Evolutionary conservation across 1,284 basidiomycete genomes (phyloP).

Genomic region (Ceratobasidium sp.): DNA sequence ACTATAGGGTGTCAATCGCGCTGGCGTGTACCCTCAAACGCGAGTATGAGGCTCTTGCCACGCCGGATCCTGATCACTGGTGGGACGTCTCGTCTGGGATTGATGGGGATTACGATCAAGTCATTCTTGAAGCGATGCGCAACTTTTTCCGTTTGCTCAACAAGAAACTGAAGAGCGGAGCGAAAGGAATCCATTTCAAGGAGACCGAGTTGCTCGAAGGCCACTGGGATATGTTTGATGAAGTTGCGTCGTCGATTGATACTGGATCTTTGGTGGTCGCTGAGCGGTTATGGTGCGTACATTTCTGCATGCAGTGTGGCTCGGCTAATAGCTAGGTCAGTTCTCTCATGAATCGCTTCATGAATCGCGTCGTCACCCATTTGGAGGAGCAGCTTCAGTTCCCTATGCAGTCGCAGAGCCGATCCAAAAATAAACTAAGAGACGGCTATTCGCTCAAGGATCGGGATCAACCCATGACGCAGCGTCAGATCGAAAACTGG

Average conservation of each 20-base stretch:
- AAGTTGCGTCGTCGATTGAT: constrained; percentile 86
- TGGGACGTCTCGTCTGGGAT: constrained; percentile 92
- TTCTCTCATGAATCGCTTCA: constrained; percentile 86
- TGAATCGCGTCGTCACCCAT: constrained; percentile 89
- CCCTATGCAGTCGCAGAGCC: constrained; percentile 53
- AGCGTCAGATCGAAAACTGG: constrained; percentile 78
- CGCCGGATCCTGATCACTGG: constrained; percentile 82
- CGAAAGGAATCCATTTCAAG: constrained; percentile 92
- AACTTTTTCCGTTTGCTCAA: constrained; percentile 95
- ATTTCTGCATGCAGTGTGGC: constrained; percentile 19
- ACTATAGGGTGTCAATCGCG: constrained; percentile 89
- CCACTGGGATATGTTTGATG: constrained; percentile 95
- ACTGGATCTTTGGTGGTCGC: constrained; percentile 93
- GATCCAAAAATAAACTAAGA: constrained; percentile 17
- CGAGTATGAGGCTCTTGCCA: constrained; percentile 89
- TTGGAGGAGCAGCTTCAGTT: constrained; percentile 93
- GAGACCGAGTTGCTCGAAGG: constrained; percentile 97
- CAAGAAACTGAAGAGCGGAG: constrained; percentile 94
- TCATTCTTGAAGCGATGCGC: constrained; percentile 85
- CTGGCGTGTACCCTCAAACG: constrained; percentile 94
- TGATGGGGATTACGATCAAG: constrained; percentile 86
- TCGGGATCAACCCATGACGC: constrained; percentile 68
- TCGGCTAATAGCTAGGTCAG: constrained; percentile 52
- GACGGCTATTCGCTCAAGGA: constrained; percentile 20
- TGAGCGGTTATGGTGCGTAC: constrained; percentile 85